Evolutionary conservation across 106 monocot genomes (phyloP), one percentile per base, ranked within the genome.

Genomic region (Apostasia shenzhenica): DNA sequence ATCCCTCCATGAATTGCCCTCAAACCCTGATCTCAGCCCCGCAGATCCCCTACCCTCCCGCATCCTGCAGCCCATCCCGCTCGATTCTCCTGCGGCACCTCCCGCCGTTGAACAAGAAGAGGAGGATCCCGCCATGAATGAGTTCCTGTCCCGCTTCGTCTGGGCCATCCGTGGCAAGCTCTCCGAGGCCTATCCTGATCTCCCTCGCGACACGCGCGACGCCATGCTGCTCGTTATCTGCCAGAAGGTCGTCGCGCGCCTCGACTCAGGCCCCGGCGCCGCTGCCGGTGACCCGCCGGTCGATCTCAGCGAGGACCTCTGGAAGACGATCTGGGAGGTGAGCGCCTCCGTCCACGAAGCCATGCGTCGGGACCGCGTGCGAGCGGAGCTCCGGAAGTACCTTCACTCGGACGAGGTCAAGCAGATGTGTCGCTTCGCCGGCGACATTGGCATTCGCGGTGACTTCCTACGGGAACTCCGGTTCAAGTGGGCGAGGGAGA

Each of bases 401-500:
- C 73, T 97, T 9, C 92, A 97, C 57, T 86, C 72, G 45, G 87
- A 89, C 1, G 89, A 90, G 63, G 92, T 99, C 41, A 99, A 99
- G 75, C 78, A 82, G 54, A 99, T 97, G 95, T 92, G 92, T 56
- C 79, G 79, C 47, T 99, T 99, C 55, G 97, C 97, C 0, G 69
- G 54, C 1, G 97, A 99, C 52, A 70, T 86, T 1, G 97, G 97
- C 75, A 79, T 99, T 45, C 84, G 85, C 0, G 92, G 97, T 0
- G 77, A 81, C 9, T 72, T 99, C 67, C 75, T 99, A 54, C 67
- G 85, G 55, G 87, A 99, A 77, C 77, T 99, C 54, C 75, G 97
- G 59, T 92, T 92, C 75, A 99, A 99, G 69, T 92, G 97, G 92
- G 97, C 97, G 1, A 56, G 77, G 4, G 89, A 92, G 73, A 93